Base-by-base conservation (phyloP, 352 stramenopile species). In the Phytophthora pini region DNA sequence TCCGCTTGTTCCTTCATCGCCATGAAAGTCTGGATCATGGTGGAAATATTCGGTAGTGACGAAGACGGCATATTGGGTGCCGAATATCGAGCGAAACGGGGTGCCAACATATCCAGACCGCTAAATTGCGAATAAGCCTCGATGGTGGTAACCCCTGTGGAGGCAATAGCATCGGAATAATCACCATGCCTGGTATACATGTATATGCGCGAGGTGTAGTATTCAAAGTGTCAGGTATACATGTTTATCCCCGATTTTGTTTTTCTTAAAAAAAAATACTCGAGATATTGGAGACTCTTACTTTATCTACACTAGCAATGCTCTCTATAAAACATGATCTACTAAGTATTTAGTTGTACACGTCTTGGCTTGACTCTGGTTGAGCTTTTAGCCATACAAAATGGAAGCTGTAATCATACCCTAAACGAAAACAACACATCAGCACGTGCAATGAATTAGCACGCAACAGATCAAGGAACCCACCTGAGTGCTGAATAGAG, bases 401-500 rank as follows among this genome's bases (percentile, higher is more conserved):
- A 22, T 41, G 31, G 20, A 65, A 65, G 17, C 26, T 65, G 31
- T 65, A 58, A 32, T 65, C 57, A 13, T 65, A 65, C 1, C 56
- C 56, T 65, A 36, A 24, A 48, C 2, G 31, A 26, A 36, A 48
- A 22, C 8, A 41, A 41, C 44, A 7, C 12, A 48, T 44, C 26
- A 9, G 3, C 31, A 46, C 8, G 31, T 34, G 31, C 31, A 34
- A 36, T 11, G 10, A 13, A 36, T 36, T 1, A 32, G 8, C 6
- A 31, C 0, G 15, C 27, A 12, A 38, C 15, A 38, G 45, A 38
- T 15, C 0, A 6, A 12, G 17, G 12, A 43, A 12, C 17, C 40
- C 17, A 63, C 45, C 56, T 20, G 27, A 36, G 44, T 65, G 58
- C 11, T 36, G 5, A 10, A 54, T 22, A 2, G 49, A 40, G 2